Percentiles rank a stretch among this genome's conserved stretches.
Conservation (phyloP, 2,329 filamentous ascomycete genomes). For the Dothideomycetes sp. region DNA sequence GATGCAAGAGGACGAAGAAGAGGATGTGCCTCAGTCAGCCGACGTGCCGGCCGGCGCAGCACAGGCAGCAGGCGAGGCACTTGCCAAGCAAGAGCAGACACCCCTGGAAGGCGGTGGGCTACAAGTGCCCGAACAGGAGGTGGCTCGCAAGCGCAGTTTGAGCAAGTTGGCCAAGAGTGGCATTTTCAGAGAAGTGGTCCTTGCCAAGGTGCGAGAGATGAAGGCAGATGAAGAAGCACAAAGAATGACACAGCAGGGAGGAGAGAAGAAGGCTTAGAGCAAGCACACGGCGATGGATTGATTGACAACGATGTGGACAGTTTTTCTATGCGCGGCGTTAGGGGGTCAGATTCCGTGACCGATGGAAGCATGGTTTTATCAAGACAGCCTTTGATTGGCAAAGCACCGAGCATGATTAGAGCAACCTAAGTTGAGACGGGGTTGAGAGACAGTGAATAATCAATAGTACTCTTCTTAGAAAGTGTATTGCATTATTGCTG, state of each 20-base stretch:
- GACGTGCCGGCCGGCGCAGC: slow-evolving; percentile 55
- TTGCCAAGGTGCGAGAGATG: slow-evolving; percentile 87
- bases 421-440: no score
- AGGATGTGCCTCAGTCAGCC: slow-evolving; percentile 49
- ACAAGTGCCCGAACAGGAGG: slow-evolving; percentile 19
- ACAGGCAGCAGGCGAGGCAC: slow-evolving; percentile 44
- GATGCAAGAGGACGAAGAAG: slow-evolving; percentile 82
- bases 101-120: slow-evolving; percentile 16
- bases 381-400: neutral
- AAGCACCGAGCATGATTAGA: neutral
- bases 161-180: slow-evolving; percentile 54
- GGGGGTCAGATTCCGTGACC: slow-evolving; percentile 2
- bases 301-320: neutral
- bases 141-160: slow-evolving; percentile 42
- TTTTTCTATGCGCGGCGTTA: slow-evolving; percentile 7
- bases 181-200: slow-evolving; percentile 88
- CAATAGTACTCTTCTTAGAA: no score
- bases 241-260: slow-evolving; percentile 13
- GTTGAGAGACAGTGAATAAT: no score
- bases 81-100: slow-evolving; percentile 23
- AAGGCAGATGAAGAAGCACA: slow-evolving; percentile 67
- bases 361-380: neutral
- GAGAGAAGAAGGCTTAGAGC: neutral
- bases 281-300: neutral
- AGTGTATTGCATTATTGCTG: no score